Evolutionary conservation across 768 basidiomycete species (phyloP), one percentile per base, ranked within the genome.

Genomic region (Cubamyces sp.): DNA sequence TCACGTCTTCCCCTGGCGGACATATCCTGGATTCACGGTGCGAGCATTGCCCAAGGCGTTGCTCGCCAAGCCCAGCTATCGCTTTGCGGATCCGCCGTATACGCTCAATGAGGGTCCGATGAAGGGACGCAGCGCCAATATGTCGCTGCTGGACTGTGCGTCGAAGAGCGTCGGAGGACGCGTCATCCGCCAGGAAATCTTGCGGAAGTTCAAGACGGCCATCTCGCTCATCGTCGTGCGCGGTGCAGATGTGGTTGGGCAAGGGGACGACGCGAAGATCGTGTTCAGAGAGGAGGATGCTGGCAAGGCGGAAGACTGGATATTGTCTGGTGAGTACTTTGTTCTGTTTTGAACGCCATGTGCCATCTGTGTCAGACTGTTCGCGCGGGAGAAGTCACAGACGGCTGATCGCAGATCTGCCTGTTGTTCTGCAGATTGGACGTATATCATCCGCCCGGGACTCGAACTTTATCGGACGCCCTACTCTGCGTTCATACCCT

Each of bases 391-490:
- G 21, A 15, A 5, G 25, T 1, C 14, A 43, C 9, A 5, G 42
- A n/a, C 16, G 42, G 19, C 19, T 43, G 42, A 43, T 34, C 34
- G 19, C 19, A 15, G 42, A 43, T 34, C 34, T 43, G 12, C 2
- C 5, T 43, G 42, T 16, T 5, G 16, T 43, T 9, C 40, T 46
- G 34, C 41, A 83, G 83, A 78, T n/a, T 84, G 83, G 83, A 74
- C 80, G 43, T 84, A 84, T 57, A 65, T 79, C 39, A 76, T 81
- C 55, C 71, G 65, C 18, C 78, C 78, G 9, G 75, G 69, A 0
- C 67, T 76, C 3, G 73, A 75, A 40, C 59, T 82, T 1, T 79
- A 81, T 63, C 73, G 73, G 6, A 81, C 81, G 80, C 78, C 81
- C 0, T 81, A 79, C 65, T 57, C 74, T 1, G 66, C 74, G 7